Evolutionary conservation across 768 basidiomycete species (phyloP), one percentile per base, ranked within the genome.

Genomic region (Lepiota brunneoincarnata): DNA sequence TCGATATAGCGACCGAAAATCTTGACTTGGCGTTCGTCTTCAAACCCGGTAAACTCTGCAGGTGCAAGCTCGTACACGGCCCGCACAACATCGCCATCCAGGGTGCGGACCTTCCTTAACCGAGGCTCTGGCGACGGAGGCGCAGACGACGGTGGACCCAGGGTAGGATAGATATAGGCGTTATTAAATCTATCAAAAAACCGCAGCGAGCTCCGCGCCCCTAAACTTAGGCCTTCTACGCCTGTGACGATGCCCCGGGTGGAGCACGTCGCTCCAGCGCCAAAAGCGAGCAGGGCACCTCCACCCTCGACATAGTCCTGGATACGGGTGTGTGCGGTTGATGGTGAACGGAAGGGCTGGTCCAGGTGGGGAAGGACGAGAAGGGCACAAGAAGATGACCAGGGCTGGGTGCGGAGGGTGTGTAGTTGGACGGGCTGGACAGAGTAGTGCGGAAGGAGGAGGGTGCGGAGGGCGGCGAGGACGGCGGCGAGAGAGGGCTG

Each of bases 341-440:
- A 31, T 10, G 31, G 31, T 10, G 44, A 35, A 1, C 21, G 36
- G 44, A 49, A 48, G 21, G 17, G 34, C 7, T 45, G 36, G 43
- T 11, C 7, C 20, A 60, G 46, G 7, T 28, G 43, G n/a, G 59
- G 59, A 28, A 60, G 31, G 28, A 60, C 59, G 47, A 60, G 44
- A 41, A 60, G 59, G 7, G 50, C 49, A 38, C 59, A 60, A 26
- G 45, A 51, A 6, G 52, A 17, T 12, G 55, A 36, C 59, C 59
- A 60, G n/a, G 59, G 59, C 28, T 60, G 56, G 26, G 55, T 55
- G 18, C 43, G 24, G 40, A 60, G 57, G 7, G 57, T 51, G 24
- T 34, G 34, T 6, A 46, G 57, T 15, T 51, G 24, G 38, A 60
- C 41, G 4, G 51, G 50, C 34, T 60, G 59, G 38, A 60, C 59